These are phyloP conservation scores for Fraxinus americana DNA, from an alignment of 257 asterid species.

Conservation along the genomic window DNA sequence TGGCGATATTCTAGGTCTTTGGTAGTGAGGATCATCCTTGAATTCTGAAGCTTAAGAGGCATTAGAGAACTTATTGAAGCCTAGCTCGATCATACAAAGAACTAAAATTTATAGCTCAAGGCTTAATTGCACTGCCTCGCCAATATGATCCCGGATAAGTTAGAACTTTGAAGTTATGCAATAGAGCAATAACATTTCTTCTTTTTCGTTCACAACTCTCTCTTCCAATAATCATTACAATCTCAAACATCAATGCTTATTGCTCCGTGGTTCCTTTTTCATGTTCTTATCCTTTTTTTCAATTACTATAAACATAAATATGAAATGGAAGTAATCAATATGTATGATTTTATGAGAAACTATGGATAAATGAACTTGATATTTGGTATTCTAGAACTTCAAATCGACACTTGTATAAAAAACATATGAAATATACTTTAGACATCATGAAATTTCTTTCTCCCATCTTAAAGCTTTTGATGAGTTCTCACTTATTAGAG, in stretches of 20 bases:
- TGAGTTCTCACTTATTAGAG: slow-evolving; percentile 6
- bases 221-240: background rate
- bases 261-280: background rate
- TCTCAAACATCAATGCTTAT: background rate
- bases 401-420: background rate
- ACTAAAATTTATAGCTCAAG: background rate
- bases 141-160: background rate
- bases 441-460: background rate
- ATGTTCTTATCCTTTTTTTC: background rate
- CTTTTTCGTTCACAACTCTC: background rate
- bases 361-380: background rate
- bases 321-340: background rate
- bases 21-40: background rate
- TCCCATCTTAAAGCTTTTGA: background rate
- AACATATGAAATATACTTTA: background rate
- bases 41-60: background rate
- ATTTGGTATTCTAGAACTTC: background rate
- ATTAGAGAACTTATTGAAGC: background rate
- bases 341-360: background rate
- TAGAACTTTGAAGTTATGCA: background rate
- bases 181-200: background rate
- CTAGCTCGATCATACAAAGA: background rate
- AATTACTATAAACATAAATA: background rate
- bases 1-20: background rate
- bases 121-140: background rate